These are phyloP conservation scores for Carallia brachiata DNA, from an alignment of 345 rosid species.

Conservation along the genomic window DNA sequence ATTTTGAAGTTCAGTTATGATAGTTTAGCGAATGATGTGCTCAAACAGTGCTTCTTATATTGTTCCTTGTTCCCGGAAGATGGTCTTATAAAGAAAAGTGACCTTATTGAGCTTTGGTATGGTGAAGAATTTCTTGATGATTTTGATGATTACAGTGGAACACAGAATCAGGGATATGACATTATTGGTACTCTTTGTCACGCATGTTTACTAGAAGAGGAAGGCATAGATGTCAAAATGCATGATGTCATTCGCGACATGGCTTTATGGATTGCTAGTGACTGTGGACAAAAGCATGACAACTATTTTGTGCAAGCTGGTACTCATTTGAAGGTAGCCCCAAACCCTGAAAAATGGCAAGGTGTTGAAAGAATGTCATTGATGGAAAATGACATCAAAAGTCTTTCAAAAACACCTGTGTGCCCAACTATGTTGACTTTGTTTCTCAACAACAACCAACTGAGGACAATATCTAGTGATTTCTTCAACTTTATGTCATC, in stretches of 20 bases:
- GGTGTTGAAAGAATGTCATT: slow-evolving; percentile 23
- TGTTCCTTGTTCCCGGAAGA: slow-evolving; percentile 21
- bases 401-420: neutral
- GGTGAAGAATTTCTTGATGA: slow-evolving; percentile 12
- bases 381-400: slow-evolving; percentile 16
- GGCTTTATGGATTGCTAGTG: slow-evolving; percentile 36
- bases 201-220: slow-evolving; percentile 27
- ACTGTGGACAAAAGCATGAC: slow-evolving; percentile 3
- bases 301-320: slow-evolving; percentile 10
- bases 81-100: neutral
- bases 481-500: slow-evolving; percentile 25
- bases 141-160: neutral
- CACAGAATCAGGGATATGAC: neutral
- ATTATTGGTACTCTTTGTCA: slow-evolving; percentile 23
- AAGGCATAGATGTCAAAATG: slow-evolving; percentile 19
- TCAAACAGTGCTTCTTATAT: no score
- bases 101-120: slow-evolving; percentile 19
- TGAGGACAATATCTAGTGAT: no score
- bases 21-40: neutral
- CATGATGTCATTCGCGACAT: slow-evolving; percentile 39
- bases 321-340: neutral
- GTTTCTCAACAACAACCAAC: slow-evolving; percentile 6
- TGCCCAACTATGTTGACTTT: slow-evolving; percentile 31
- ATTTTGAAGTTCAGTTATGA: neutral
- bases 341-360: slow-evolving; percentile 13